Conservation (phyloP, 257 asterid species). For the Solanum peruvianum region DNA sequence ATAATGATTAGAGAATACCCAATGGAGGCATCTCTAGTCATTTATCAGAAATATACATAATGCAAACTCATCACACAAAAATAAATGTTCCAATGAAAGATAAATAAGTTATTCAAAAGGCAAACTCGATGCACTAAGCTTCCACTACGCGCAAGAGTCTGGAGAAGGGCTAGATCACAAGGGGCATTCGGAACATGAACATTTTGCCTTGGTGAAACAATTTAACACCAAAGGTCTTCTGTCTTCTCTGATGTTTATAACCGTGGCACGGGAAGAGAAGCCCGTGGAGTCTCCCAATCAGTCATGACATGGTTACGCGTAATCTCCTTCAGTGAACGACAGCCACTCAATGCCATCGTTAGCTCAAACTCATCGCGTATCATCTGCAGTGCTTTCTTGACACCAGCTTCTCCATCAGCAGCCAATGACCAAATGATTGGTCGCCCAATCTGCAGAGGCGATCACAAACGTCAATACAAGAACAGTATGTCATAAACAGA, state of each 20-base stretch:
- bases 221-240: background rate
- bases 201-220: background rate
- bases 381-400: conserved; percentile 5
- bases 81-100: background rate
- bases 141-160: background rate
- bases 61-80: background rate
- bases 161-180: background rate
- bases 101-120: background rate
- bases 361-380: conserved; percentile 68
- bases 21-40: background rate
- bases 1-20: background rate
- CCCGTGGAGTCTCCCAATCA: conserved; percentile 9
- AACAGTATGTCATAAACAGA: background rate
- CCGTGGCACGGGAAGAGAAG: background rate
- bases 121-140: background rate
- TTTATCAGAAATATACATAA: background rate
- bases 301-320: conserved; percentile 1
- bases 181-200: background rate
- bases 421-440: conserved; percentile 11
- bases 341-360: conserved; percentile 10
- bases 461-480: background rate
- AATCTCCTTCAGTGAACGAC: conserved; percentile 6
- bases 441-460: conserved; percentile 3
- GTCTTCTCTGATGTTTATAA: background rate
- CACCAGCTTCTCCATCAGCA: conserved; percentile 9